Base-by-base conservation (phyloP, 306 rosid species). In the Begonia peltatifolia region DNA sequence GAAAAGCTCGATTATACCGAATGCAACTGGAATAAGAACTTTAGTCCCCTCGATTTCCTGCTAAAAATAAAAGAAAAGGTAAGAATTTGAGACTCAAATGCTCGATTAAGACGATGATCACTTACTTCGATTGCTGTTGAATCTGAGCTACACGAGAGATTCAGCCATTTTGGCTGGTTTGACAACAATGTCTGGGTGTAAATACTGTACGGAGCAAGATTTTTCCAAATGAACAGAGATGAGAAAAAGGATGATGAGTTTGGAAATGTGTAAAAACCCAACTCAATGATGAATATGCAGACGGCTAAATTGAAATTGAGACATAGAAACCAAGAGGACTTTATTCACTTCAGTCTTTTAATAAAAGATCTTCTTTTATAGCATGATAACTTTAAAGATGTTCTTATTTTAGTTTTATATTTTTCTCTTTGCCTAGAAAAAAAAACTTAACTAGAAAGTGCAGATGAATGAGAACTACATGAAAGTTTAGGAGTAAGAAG, bases 21-120 rank as follows among this genome's bases (percentile, higher is more conserved):
- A 87, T 35, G 83, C 72, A 52, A 76, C 65, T 11, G 94, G 95
- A 73, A 90, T 63, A 68, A 90, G 68, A 65, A 79, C 94, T 62
- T 65, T 79, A 20, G 94, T 86, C 60, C 88, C 88, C 67, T 64
- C 54, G 66, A 70, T 55, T 73, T 90, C 94, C 99, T 86, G 71
- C 66, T 44, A 38, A 59, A 54, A 14, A 46, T 3, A 11, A 23
- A 2, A 55, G 20, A 0, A 30, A 30, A 30, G 8, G 9, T 2
- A 3, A 30, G 38, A 30, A 7, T 5, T 30, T 7, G 38, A 30
- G 38, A 30, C 38, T 5, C 38, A 30, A 30, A 30, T 30, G 38
- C 9, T 30, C 38, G 38, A 30, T 30, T 30, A 30, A 30, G 38
- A 30, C 38, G 38, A 52, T 18, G 16, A 48, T 12, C 15, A 61